These are phyloP conservation scores for Podospora anserina DNA, from an alignment of 495 filamentous ascomycete species.

Conservation along the genomic window DNA sequence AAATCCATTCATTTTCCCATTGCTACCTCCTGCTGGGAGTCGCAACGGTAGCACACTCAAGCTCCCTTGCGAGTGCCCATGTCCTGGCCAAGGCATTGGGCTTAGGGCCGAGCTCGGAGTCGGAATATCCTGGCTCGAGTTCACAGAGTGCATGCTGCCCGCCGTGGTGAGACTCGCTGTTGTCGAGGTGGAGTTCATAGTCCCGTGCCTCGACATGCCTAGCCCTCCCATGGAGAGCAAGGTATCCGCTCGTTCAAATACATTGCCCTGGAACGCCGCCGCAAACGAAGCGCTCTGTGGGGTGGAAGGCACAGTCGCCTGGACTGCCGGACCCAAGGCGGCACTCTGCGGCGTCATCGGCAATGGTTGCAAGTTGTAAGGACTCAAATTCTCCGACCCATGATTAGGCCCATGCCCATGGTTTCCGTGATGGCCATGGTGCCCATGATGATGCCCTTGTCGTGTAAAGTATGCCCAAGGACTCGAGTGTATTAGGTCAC, in stretches of 20 bases:
- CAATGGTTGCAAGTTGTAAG: slow-evolving; percentile 32
- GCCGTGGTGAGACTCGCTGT: slow-evolving; percentile 25
- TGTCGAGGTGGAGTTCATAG: slow-evolving; percentile 43
- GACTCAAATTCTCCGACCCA: slow-evolving; percentile 8
- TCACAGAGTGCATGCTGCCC: slow-evolving; percentile 37
- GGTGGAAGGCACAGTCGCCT: slow-evolving; percentile 81
- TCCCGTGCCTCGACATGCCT: slow-evolving; percentile 42
- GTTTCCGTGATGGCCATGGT: background rate
- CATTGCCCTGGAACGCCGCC: slow-evolving; percentile 63
- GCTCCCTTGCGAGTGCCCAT: slow-evolving; percentile 5
- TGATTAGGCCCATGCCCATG: background rate
- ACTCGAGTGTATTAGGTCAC: slow-evolving; percentile 67
- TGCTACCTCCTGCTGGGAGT: slow-evolving; percentile 15
- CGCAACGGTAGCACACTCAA: slow-evolving; percentile 25
- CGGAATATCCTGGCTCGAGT: slow-evolving; percentile 31
- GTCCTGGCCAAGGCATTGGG: slow-evolving; percentile 26
- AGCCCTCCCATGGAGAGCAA: slow-evolving; percentile 58
- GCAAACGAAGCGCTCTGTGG: slow-evolving; percentile 65
- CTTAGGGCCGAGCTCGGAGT: slow-evolving; percentile 41
- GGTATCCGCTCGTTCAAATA: slow-evolving; percentile 72
- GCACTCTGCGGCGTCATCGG: slow-evolving; percentile 73
- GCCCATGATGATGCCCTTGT: slow-evolving; percentile 10
- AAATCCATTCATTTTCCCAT: slow-evolving; percentile 22
- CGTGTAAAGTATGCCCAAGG: slow-evolving; percentile 64
- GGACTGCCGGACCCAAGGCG: slow-evolving; percentile 80